Base-by-base conservation (phyloP, 1,284 basidiomycete genomes). In the Hymenochaete sp. region DNA sequence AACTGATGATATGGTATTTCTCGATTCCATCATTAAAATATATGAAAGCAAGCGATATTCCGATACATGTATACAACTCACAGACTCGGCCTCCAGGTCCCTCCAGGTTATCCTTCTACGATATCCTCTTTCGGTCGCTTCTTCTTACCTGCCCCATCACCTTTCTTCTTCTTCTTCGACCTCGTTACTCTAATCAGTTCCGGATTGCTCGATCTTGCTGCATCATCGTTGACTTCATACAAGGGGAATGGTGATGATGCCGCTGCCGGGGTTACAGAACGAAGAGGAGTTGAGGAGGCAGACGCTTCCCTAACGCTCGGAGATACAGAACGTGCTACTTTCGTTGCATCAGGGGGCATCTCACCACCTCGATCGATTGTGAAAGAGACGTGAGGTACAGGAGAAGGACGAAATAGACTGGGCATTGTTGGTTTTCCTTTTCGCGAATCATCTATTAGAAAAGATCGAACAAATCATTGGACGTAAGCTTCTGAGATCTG, bases 281-380 rank as follows among this genome's bases (percentile, higher is more conserved):
- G 42, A 2, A 35, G 22, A 21, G 39, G 42, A 18, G 35, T 45
- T 18, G 47, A 29, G 38, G 44, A 32, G 45, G 56, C 52, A 16
- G 58, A 48, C 16, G 52, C 55, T 49, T 14, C 55, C 55, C 25
- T 45, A 52, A 38, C 44, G 55, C 42, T 29, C 52, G 55, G 29
- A 44, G 51, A 53, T 38, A 44, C 50, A 42, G 53, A 50, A 37
- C 49, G 39, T 24, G 48, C 50, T 18, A 62, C 54, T 1, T 58
- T 26, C 4, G 62, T 53, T n/a, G 68, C 71, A 25, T 77, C 73
- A 33, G 75, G 73, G 1, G 90, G 92, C 82, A 93, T 87, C 62
- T 92, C 90, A 1, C 91, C 91, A 0, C 79, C 73, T 54, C 75
- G 75, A 53, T 93, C 88, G 52, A 93, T 75, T 18, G 75, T 65